Evolutionary conservation across 495 filamentous ascomycete species (phyloP), one percentile per base, ranked within the genome.

Genomic region (Xylaria bambusicola): DNA sequence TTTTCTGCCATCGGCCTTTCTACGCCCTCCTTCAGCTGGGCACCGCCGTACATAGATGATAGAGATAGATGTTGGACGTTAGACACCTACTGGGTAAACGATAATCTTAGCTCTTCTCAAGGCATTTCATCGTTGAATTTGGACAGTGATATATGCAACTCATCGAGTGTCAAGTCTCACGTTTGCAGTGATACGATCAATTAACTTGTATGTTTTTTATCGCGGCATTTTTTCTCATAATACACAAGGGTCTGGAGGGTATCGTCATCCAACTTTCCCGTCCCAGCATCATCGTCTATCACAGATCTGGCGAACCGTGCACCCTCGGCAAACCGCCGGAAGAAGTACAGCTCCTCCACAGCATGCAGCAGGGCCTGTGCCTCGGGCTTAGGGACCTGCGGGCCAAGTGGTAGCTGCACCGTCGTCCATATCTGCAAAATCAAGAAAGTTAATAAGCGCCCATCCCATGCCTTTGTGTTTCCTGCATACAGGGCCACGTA

Each of bases 261-360:
- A 29, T 78, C 77, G 6, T 52, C 47, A 31, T 80, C 77, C 20
- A 80, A 51, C 31, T 47, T 50, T 9, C 58, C 67, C 1, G 49
- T 60, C 17, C 63, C 61, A 2, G 62, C 67, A 23, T 70, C 59
- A 18, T 65, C 70, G 6, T 63, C 61, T 9, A 81, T 55, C 6
- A 75, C 63, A 0, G 52, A 36, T 6, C 59, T 42, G 3, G 75
- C 53, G 12, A 83, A 71, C 6, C 52, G 29, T 12, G 71, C 67
- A 0, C 74, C 81, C 52, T 81, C 75, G 15, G 69, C 58, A 42
- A 77, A 85, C 12, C 77, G 68, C 1, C 72, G 64, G 38, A 77
- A 79, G 65, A 82, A 84, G 38, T 83, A 85, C 9, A 85, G 66
- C 61, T 85, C 81, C 61, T 85, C 82, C 2, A 80, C 80, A 0